phyloP scores from a whole-genome alignment of 331 rosid genomes.

The Dryas integrifolia region DNA sequence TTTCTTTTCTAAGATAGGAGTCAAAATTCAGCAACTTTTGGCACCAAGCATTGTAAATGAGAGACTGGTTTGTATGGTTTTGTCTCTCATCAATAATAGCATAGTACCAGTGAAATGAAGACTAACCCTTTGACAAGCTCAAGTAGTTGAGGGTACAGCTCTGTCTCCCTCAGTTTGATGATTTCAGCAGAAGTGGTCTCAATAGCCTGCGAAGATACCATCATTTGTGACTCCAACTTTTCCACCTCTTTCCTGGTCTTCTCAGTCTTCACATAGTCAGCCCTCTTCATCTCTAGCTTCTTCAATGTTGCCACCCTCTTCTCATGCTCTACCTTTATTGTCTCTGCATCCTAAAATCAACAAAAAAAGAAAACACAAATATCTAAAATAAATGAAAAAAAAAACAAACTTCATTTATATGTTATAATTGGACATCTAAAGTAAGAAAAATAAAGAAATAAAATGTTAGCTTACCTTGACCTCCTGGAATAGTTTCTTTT shows the following conservation, averaged over 20 bases:
- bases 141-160: conserved; percentile 82
- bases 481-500: conserved; percentile 77
- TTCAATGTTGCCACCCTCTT: conserved; percentile 58
- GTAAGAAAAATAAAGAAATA: too few relatives aligned
- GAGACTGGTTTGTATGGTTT: too few relatives aligned
- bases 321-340: conserved; percentile 68
- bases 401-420: too few relatives aligned
- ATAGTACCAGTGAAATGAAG: conserved; percentile 2
- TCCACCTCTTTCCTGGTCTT: conserved; percentile 89
- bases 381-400: not conserved
- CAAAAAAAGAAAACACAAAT: not conserved
- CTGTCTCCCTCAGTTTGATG: conserved; percentile 72
- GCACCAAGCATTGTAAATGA: too few relatives aligned
- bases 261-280: conserved; percentile 81
- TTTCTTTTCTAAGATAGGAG: too few relatives aligned
- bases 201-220: conserved; percentile 88
- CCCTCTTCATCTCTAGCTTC: conserved; percentile 85
- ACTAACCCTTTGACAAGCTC: conserved; percentile 91
- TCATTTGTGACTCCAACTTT: conserved; percentile 84
- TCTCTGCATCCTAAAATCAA: conserved; percentile 65
- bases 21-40: too few relatives aligned
- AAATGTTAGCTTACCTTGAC: conserved; percentile 56
- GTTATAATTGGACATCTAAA: too few relatives aligned
- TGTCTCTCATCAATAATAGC: too few relatives aligned
- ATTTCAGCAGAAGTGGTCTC: conserved; percentile 87